Evolutionary conservation across 169 alveolate species (phyloP), one percentile per base, ranked within the genome.

Genomic region (Eimeria nieschulzi): DNA sequence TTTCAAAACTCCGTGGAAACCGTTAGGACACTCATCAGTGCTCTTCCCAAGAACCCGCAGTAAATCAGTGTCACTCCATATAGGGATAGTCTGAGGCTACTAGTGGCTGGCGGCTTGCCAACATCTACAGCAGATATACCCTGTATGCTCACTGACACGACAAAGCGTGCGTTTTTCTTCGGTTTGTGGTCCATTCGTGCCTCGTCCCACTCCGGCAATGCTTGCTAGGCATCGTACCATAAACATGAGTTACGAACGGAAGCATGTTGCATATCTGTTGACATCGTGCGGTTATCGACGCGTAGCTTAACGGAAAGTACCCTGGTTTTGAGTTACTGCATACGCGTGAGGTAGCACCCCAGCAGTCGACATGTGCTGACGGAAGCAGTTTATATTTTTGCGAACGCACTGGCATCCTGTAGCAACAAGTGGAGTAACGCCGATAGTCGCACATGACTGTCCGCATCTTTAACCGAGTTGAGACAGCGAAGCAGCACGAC

Each of bases 1-100:
- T 92, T 92, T 55, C 66, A 59, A 10, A 73, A 73, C 7, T 92
- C 94, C 17, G 94, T 92, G 19, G 91, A 79, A n/a, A 59, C 73
- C 2, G 83, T 92, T 70, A 71, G 83, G 54, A 3, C 83, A 10
- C 87, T 83, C 71, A 68, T 92, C 70, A 68, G 33, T 19, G 83
- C 91, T 9, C 66, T 83, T 13, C 92, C 85, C 53, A 72, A 83
- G 72, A 33, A 23, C 72, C 87, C 72, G 9, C 70, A 79, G 87
- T 79, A 79, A 79, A 79, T 23, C 10, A 19, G 68, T 15, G n/a
- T 5, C 68, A 15, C 56, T 10, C 8, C 80, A 23, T 15, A 10
- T 56, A 26, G 10, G 7, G 25, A 21, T 12, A 66, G 76, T 21
- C 23, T 3, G 46, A n/a, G 17, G 76, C 39, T 26, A 59, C 68